Evolutionary conservation across 805 yeast genomes (phyloP).

Genomic region (Wickerhamomyces hampshirensis): DNA sequence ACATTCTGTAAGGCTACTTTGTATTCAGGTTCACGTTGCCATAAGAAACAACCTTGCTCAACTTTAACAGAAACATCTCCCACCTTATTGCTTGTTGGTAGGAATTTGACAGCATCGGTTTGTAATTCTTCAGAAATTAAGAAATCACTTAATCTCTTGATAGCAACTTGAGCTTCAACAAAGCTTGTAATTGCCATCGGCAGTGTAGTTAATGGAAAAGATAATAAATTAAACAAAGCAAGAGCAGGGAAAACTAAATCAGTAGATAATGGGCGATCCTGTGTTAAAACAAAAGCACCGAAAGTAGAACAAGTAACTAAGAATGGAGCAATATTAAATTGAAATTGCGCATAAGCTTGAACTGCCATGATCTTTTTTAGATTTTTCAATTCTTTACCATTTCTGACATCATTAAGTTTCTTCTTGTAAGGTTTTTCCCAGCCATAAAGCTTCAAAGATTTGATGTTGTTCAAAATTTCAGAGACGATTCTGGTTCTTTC

Average conservation of each 20-base stretch:
- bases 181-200: slow-evolving; percentile 86
- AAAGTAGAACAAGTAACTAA: slow-evolving; percentile 87
- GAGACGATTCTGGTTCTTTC: slow-evolving; percentile 84
- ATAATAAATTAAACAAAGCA: slow-evolving; percentile 78
- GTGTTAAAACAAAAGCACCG: slow-evolving; percentile 64
- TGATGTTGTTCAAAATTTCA: slow-evolving; percentile 86
- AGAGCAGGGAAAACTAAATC: slow-evolving; percentile 92
- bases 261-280: slow-evolving; percentile 66
- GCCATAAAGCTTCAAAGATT: slow-evolving; percentile 87
- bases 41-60: slow-evolving; percentile 65
- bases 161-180: slow-evolving; percentile 85
- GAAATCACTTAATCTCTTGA: slow-evolving; percentile 68
- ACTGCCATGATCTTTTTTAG: slow-evolving; percentile 69
- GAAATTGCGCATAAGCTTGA: slow-evolving; percentile 65
- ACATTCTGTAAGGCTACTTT: slow-evolving; percentile 64
- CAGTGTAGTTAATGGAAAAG: slow-evolving; percentile 87
- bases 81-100: slow-evolving; percentile 38
- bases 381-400: slow-evolving; percentile 76
- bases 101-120: slow-evolving; percentile 59
- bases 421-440: slow-evolving; percentile 89
- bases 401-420: slow-evolving; percentile 76
- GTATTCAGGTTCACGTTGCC: slow-evolving; percentile 69
- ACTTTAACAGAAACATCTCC: slow-evolving; percentile 70
- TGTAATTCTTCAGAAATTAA: slow-evolving; percentile 78
- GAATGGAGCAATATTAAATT: slow-evolving; percentile 85